A percentile compares a stretch with the other conserved stretches of the same genome.
phyloP scores from a whole-genome alignment of 495 filamentous ascomycete genomes.

The Entonaema liquescens region DNA sequence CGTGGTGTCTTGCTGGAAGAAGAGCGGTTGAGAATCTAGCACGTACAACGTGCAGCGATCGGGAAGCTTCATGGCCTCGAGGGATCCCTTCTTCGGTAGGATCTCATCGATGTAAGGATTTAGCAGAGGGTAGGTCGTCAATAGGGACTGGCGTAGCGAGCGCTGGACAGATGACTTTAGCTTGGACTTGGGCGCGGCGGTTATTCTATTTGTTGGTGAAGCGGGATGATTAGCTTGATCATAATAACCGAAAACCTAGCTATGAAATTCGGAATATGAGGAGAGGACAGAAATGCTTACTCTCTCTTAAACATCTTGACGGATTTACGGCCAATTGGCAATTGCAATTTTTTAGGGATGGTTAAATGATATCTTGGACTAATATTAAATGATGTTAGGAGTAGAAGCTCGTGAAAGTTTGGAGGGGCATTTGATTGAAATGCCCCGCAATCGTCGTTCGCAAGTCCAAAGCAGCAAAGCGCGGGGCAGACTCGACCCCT shows the following conservation, averaged over 20 bases:
- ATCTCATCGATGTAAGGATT: constrained; percentile 92
- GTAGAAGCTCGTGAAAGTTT: constrained; percentile 46
- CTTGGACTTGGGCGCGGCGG: constrained; percentile 84
- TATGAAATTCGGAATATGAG: not conserved
- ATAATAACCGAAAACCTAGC: not conserved
- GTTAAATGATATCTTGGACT: not conserved
- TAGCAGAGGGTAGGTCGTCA: constrained; percentile 85
- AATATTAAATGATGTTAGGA: constrained; percentile 2
- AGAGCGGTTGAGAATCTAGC: constrained; percentile 76
- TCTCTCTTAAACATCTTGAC: constrained; percentile 90
- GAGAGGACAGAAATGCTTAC: constrained; percentile 55
- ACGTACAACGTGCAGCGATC: constrained; percentile 88
- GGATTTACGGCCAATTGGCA: constrained; percentile 25
- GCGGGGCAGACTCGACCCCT: constrained; percentile 36
- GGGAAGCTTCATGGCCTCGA: constrained; percentile 92
- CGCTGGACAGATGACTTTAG: constrained; percentile 97
- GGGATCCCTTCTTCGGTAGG: constrained; percentile 92
- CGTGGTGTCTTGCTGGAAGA: constrained; percentile 88
- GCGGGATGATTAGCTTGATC: constrained; percentile 28
- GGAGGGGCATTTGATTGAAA: constrained; percentile 43
- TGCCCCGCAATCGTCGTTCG: constrained; percentile 31
- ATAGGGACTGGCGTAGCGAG: constrained; percentile 78
- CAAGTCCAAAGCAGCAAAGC: constrained; percentile 7
- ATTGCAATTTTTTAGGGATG: not conserved
- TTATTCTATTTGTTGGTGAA: constrained; percentile 54